A percentile compares a stretch with the other conserved stretches of the same genome.
Evolutionary conservation across 2,329 filamentous ascomycete species (phyloP).

Genomic region (Bisporella sp.): DNA sequence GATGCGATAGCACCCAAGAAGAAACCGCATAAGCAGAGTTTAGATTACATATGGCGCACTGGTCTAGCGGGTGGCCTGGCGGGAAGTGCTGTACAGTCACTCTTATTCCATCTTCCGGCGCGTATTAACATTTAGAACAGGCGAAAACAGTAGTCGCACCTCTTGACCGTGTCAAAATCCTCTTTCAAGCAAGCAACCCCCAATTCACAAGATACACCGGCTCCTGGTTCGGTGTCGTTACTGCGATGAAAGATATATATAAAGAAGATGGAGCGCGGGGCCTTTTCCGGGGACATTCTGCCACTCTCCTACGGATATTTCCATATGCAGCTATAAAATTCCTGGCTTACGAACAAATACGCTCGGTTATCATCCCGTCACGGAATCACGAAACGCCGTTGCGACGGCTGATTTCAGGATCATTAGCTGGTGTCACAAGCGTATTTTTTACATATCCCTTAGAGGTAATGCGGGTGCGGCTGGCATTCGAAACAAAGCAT

Average conservation of each 20-base stretch:
- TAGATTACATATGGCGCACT: constrained; percentile 78
- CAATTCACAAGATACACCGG: constrained; percentile 90
- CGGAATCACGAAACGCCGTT: constrained; percentile 71
- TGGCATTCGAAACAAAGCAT: constrained; percentile 88
- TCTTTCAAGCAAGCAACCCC: constrained; percentile 93
- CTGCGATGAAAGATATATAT: constrained; percentile 80
- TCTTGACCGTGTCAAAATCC: constrained; percentile 95
- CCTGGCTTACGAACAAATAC: constrained; percentile 93
- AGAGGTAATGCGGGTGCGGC: constrained; percentile 83
- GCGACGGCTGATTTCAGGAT: constrained; percentile 67
- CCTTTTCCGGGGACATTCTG: constrained; percentile 89
- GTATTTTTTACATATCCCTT: constrained; percentile 96
- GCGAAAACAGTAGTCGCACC: constrained; percentile 94
- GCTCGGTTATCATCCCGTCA: constrained; percentile 65
- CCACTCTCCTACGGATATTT: constrained; percentile 88
- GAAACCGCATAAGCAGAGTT: constrained; percentile 58
- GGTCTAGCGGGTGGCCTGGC: constrained; percentile 84
- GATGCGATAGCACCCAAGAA: constrained; percentile 40
- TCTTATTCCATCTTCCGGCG: background rate
- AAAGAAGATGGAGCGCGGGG: constrained; percentile 64
- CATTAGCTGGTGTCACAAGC: constrained; percentile 74
- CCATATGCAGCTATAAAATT: constrained; percentile 98
- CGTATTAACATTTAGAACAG: constrained; percentile 37
- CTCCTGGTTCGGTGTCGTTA: constrained; percentile 77
- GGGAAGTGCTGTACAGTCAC: constrained; percentile 69